Evolutionary conservation across 2,329 filamentous ascomycete species (phyloP), one percentile per base, ranked within the genome.

Genomic region (Talaromyces piceae): DNA sequence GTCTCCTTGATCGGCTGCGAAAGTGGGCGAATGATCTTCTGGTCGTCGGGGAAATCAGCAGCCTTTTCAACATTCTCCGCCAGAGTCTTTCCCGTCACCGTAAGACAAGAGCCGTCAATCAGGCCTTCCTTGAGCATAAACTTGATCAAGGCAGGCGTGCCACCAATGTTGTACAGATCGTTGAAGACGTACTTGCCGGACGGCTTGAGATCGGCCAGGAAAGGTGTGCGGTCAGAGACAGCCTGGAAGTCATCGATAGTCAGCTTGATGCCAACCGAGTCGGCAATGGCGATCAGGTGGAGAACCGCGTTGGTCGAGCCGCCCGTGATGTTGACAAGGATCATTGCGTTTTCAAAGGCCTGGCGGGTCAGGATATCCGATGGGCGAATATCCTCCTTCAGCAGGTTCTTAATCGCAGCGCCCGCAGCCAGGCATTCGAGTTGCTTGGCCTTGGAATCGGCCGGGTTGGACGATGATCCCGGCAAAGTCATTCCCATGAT

Each of bases 251-350:
- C 88, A 60, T 93, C 88, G 54, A 93, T 85, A 44, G 85, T 88
- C 50, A 93, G 80, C 69, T 88, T 87, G 66, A 93, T 79, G 61
- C 87, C 88, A 20, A 89, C 87, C 5, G 84, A 79, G 70, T 91
- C 85, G 54, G 88, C 88, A 52, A 91, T 90, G 62, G 88, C 88
- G 64, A 93, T 88, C 45, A 93, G 71, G 68, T 93, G 88, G 43
- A 93, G 80, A 30, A 93, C 88, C 33, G 88, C 88, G 68, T 93
- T 93, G 57, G 88, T 93, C 63, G 86, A 90, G 56, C 88, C 88
- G 49, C 88, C 88, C 3, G 88, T 87, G 60, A 91, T 86, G 66
- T 84, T 91, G 57, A 90, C 83, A 23, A 91, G 76, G 8, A 87
- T 79, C 86, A 93, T 91, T 63, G 88, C 88, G 64, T 91, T 85